Evolutionary conservation across 306 rosid genomes (phyloP).

Genomic region (Sindora glabra): DNA sequence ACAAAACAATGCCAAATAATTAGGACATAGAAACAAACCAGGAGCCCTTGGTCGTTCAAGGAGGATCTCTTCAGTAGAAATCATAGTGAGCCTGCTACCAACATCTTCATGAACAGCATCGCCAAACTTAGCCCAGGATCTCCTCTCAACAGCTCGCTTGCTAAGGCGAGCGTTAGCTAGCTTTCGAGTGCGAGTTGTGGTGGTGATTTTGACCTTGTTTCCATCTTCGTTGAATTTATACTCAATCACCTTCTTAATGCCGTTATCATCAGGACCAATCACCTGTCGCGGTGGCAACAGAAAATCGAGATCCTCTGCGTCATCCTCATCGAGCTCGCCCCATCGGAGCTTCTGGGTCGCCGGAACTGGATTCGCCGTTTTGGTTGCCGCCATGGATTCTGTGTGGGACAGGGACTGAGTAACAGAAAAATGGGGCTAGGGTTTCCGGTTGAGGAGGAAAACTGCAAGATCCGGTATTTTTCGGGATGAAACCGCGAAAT

Average conservation of each 20-base stretch:
- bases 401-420: too few species aligned
- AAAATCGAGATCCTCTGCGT: slow-evolving; percentile 52
- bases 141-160: too few species aligned
- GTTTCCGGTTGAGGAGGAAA: too few species aligned
- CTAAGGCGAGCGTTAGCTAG: too few species aligned
- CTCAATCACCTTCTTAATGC: slow-evolving; percentile 44
- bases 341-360: too few species aligned
- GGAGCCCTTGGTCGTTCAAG: slow-evolving; percentile 58
- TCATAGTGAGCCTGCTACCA: slow-evolving; percentile 47
- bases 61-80: slow-evolving; percentile 57
- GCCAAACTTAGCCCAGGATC: slow-evolving; percentile 59
- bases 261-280: slow-evolving; percentile 52
- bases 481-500: too few species aligned
- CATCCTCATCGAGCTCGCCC: slow-evolving; percentile 59
- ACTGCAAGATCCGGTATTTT: too few species aligned
- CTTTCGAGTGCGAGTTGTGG: slow-evolving; percentile 40
- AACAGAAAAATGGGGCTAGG: too few species aligned
- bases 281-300: slow-evolving; percentile 48
- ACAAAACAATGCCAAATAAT: not conserved
- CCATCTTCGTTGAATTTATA: slow-evolving; percentile 55
- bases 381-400: too few species aligned
- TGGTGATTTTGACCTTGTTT: slow-evolving; percentile 43
- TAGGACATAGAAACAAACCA: slow-evolving; percentile 19
- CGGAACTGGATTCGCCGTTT: too few species aligned
- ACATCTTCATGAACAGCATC: slow-evolving; percentile 55